phyloP scores from a whole-genome alignment of 192 early-diverging fungal genomes.

The Endogone sp. region DNA sequence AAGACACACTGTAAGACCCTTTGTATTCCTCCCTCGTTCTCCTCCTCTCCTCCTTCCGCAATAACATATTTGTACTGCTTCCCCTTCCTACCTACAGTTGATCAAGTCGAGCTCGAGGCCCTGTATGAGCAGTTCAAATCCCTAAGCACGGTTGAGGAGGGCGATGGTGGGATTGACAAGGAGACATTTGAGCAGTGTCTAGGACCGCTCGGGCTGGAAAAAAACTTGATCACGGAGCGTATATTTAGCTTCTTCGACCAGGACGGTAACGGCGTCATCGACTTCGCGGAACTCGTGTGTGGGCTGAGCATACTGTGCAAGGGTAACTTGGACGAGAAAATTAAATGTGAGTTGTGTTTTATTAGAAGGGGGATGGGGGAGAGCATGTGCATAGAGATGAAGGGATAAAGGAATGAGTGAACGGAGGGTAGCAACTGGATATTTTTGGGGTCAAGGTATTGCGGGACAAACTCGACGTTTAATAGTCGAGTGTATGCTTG shows the following conservation, averaged over 20 bases:
- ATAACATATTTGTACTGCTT: conserved; percentile 4
- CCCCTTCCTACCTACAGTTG: conserved; percentile 48
- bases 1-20: conserved; percentile 65
- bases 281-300: conserved; percentile 78
- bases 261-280: conserved; percentile 72
- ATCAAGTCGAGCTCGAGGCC: conserved; percentile 77
- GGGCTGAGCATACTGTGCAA: conserved; percentile 82
- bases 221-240: conserved; percentile 81
- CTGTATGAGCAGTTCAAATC: conserved; percentile 86
- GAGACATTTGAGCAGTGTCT: conserved; percentile 83
- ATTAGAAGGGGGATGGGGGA: too few species aligned
- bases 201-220: conserved; percentile 77
- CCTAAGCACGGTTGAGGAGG: conserved; percentile 62
- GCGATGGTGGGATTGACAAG: conserved; percentile 67
- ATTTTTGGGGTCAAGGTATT: too few species aligned
- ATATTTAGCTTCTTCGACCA: conserved; percentile 91
- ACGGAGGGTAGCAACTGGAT: not conserved
- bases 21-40: conserved; percentile 9
- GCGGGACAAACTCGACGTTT: too few species aligned
- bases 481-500: too few species aligned
- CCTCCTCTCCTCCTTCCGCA: conserved; percentile 5
- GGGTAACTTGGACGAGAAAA: conserved; percentile 87
- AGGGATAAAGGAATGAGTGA: not conserved
- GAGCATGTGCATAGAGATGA: conserved; percentile 2
- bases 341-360: conserved; percentile 57